These are phyloP conservation scores for Xylaria intraflava DNA, from an alignment of 495 filamentous ascomycete species.

Conservation along the genomic window DNA sequence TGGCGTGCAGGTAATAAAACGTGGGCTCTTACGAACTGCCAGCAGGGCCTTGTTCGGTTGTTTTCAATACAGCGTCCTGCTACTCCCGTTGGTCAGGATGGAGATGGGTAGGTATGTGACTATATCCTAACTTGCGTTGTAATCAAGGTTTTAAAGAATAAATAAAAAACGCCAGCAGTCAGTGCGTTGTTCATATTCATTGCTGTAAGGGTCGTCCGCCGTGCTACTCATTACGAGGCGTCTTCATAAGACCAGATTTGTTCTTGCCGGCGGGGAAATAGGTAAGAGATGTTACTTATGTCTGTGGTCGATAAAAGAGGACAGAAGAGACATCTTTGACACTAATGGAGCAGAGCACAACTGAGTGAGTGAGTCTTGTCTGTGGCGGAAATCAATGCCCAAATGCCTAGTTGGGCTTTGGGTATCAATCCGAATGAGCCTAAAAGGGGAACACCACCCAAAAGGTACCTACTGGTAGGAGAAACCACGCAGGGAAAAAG, in stretches of 20 bases:
- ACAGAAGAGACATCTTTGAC: not conserved
- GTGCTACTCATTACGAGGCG: not conserved
- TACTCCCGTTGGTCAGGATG: conserved; percentile 4
- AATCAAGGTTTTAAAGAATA: conserved; percentile 1
- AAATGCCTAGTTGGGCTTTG: conserved; percentile 8
- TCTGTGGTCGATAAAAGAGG: not conserved
- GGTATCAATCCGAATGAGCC: conserved; percentile 12
- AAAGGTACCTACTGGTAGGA: not conserved
- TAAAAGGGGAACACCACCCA: too few relatives aligned
- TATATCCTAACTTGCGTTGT: conserved; percentile 3
- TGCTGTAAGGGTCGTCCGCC: not conserved
- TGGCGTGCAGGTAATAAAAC: too few relatives aligned
- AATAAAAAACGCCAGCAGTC: too few relatives aligned
- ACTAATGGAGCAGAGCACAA: not conserved
- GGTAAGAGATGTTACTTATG: not conserved
- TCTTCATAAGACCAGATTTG: too few relatives aligned
- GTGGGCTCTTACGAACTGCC: too few relatives aligned
- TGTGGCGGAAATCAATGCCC: conserved; percentile 9
- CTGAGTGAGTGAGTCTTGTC: not conserved
- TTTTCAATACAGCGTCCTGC: not conserved
- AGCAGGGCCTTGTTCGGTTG: not conserved
- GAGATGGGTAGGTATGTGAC: too few relatives aligned
- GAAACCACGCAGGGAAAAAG: not conserved
- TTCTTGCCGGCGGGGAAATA: too few relatives aligned
- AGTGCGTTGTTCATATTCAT: not conserved